phyloP scores from a whole-genome alignment of 305 asterid genomes.

The Fraxinus dipetala region DNA sequence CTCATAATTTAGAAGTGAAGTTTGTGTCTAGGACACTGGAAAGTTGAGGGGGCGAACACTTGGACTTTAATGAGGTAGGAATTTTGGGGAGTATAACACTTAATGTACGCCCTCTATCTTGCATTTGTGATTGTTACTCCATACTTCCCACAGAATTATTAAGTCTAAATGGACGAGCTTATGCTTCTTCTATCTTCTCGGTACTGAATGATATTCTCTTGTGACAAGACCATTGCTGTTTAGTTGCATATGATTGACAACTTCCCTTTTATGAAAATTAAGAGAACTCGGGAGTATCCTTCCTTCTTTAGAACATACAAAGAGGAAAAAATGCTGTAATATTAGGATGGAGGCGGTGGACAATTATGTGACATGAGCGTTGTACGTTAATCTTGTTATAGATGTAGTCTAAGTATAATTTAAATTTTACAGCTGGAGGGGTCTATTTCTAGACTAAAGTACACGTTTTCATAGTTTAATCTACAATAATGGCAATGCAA shows the following conservation, averaged over 20 bases:
- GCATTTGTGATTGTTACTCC: not conserved
- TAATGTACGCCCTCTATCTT: not conserved
- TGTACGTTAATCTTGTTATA: not conserved
- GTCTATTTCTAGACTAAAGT: not conserved
- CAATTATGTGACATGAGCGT: not conserved
- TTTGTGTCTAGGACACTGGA: not conserved
- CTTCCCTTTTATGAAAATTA: not conserved
- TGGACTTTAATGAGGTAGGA: not conserved
- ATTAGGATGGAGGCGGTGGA: not conserved
- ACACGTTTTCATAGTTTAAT: not conserved
- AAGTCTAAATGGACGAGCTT: not conserved
- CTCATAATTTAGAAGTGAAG: not conserved
- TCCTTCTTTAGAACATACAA: not conserved
- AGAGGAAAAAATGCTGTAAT: not conserved
- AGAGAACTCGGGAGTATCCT: not conserved
- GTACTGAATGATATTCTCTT: not conserved
- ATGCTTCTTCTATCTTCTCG: conserved; percentile 1
- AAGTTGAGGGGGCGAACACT: not conserved
- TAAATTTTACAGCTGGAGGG: not conserved
- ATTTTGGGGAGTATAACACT: not conserved
- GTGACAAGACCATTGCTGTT: not conserved
- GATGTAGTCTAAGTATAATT: not conserved
- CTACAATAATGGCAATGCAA: not conserved
- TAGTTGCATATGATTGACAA: not conserved
- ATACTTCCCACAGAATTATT: not conserved